Base-by-base conservation (phyloP, 495 filamentous ascomycete species). In the Daldinia loculata region DNA sequence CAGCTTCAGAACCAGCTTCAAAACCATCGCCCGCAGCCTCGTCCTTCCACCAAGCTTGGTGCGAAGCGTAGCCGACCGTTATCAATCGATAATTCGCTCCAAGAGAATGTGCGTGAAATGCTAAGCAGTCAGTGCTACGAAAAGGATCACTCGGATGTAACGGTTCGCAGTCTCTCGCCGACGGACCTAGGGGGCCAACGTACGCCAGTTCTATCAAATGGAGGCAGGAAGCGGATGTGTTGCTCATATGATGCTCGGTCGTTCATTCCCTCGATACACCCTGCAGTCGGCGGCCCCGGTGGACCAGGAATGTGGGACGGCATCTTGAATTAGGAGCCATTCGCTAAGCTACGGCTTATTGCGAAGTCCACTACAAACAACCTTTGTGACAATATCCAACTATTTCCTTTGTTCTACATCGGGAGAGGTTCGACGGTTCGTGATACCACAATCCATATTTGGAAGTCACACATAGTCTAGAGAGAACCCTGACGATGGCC, bases 61-160 rank as follows among this genome's bases (percentile, higher is more conserved):
- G 68, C 79, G 39, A 96, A 96, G 79, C 90, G 93, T 56, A 88
- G 87, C 71, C 86, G 92, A 39, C 86, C 91, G 4, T 79, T 84
- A 24, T 93, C 91, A 17, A 86, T 90, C 60, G 91, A 94, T 66
- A 78, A 80, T 38, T 76, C 83, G 7, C 82, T 94, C 15, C 92
- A 95, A 77, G 88, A 89, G 55, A 89, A 92, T 66, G 91, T 95
- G 45, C 91, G 92, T 63, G 85, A 89, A 55, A 79, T 89, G 73
- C 80, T 90, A 17, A 65, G 67, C 24, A 66, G 65, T 22, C 76
- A 76, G 4, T 80, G 76, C 32, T 52, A 64, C 11, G 51, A 71
- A 36, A 72, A 78, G 11, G 72, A 74, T 17, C 84, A 83, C 78
- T 75, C 81, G 7, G 81, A 83, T 34, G 70, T 75, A 14, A 69